Evolutionary conservation across 805 yeast species (phyloP), one percentile per base, ranked within the genome.

Genomic region (Cephaloascus fragrans): DNA sequence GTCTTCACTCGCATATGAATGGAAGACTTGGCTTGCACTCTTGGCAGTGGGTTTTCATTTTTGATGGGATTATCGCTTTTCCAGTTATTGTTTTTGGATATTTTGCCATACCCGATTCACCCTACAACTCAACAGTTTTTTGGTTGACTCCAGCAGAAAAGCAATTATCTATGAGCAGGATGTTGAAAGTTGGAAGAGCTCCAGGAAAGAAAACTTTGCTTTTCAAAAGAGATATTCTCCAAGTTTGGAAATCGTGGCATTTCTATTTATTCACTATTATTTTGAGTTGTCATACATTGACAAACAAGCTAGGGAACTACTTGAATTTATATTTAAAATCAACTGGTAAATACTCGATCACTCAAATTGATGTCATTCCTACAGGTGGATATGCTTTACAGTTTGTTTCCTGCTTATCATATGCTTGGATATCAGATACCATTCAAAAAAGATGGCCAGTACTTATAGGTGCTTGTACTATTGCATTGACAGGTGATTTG

Each of bases 301-400:
- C 32, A 14, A 36, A 34, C 3, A 32, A 35, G 14, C 28, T 39
- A 18, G 31, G 35, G 12, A 19, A 10, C 14, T 39, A 35, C 18
- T 35, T 39, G 31, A 39, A 39, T 18, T 35, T 39, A 15, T 39
- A 32, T 23, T 29, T 42, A 29, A 32, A 42, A 31, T 18, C 35
- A 10, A 29, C 37, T 15, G 47, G 47, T 9, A 42, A 40, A n/a
- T 59, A 47, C 41, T 29, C 49, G 5, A 50, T 53, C 14, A 39
- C 50, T 28, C 51, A 56, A 28, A 47, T 54, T 18, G 59, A 59
- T 41, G 42, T 44, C 6, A 54, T 55, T 35, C 64, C 65, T 37
- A 57, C 64, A 4, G 63, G 35, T 26, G 42, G 42, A n/a, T 35
- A 36, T 36, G 39, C 40, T 3, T n/a, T 38, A 16, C 20, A 39